Conservation (phyloP, 176 grass and related monocot species). For the Zizania latifolia region DNA sequence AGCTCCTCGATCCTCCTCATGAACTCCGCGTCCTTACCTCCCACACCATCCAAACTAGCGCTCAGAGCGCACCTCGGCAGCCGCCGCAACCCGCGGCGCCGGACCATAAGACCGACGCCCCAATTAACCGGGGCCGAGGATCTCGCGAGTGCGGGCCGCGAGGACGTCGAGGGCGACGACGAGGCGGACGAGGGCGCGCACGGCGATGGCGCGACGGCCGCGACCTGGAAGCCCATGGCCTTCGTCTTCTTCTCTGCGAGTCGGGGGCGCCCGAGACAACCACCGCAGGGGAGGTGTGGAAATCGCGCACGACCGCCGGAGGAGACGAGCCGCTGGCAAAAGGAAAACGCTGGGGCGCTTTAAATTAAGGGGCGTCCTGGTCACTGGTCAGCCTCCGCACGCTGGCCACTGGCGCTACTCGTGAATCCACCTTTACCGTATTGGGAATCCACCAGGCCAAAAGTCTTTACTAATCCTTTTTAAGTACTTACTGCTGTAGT, state of each 20-base stretch:
- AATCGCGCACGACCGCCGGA: constrained; percentile 9
- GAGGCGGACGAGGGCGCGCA: constrained; percentile 15
- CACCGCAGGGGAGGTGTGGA: constrained; percentile 13
- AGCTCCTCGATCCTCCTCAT: constrained; percentile 46
- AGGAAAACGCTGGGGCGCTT: constrained; percentile 4
- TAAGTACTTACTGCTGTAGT: too few species aligned
- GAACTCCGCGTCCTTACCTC: constrained; percentile 50
- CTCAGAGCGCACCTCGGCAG: constrained; percentile 28
- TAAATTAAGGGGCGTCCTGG: constrained; percentile 25
- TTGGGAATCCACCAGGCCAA: too few species aligned
- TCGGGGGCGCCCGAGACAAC: constrained; percentile 4
- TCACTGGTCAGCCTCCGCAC: neutral
- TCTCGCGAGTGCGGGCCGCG: constrained; percentile 27
- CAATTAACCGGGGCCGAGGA: constrained; percentile 20
- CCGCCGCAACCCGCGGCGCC: neutral
- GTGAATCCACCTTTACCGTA: too few species aligned
- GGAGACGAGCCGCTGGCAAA: constrained; percentile 2
- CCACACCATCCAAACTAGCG: constrained; percentile 43
- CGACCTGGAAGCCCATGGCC: constrained; percentile 39
- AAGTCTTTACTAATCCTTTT: too few species aligned
- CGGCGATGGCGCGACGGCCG: constrained; percentile 25
- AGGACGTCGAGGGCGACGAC: constrained; percentile 36
- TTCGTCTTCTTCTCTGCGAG: neutral
- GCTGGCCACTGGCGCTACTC: too few species aligned
- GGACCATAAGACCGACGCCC: neutral